These are phyloP conservation scores for Daldinia grandis DNA, from an alignment of 495 filamentous ascomycete species.

Conservation along the genomic window DNA sequence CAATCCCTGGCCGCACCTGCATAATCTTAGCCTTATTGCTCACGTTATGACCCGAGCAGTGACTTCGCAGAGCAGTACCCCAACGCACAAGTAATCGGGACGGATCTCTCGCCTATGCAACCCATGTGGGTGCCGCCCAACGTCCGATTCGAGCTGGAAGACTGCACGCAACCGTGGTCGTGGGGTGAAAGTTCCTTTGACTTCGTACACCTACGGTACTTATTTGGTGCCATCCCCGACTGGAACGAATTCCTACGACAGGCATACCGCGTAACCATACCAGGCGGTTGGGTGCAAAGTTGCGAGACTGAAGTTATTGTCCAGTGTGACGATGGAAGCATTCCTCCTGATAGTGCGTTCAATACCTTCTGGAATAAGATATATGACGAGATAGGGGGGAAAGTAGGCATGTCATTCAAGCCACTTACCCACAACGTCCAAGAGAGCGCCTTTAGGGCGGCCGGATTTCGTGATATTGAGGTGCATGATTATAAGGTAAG, in stretches of 20 bases:
- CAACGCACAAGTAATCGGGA: slow-evolving; percentile 61
- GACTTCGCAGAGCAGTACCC: slow-evolving; percentile 65
- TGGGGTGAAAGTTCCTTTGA: slow-evolving; percentile 65
- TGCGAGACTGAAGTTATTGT: slow-evolving; percentile 41
- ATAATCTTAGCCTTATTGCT: neutral
- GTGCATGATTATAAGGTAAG: slow-evolving; percentile 27
- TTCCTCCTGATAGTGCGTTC: slow-evolving; percentile 47
- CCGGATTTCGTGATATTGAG: slow-evolving; percentile 64
- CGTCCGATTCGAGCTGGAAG: slow-evolving; percentile 66
- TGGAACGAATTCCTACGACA: slow-evolving; percentile 57
- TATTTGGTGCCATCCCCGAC: slow-evolving; percentile 64
- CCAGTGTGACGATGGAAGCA: slow-evolving; percentile 43
- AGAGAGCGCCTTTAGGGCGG: slow-evolving; percentile 63
- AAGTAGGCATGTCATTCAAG: slow-evolving; percentile 25
- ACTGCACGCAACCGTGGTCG: slow-evolving; percentile 63
- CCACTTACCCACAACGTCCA: slow-evolving; percentile 55
- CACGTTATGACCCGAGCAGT: slow-evolving; percentile 33
- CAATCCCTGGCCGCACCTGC: neutral
- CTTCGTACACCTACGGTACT: slow-evolving; percentile 68
- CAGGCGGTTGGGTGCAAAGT: slow-evolving; percentile 46
- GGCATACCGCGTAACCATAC: slow-evolving; percentile 37
- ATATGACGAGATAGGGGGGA: slow-evolving; percentile 47
- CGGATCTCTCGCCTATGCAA: slow-evolving; percentile 62
- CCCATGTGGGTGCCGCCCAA: slow-evolving; percentile 61
- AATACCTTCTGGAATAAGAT: slow-evolving; percentile 49